Percentiles rank a stretch among this genome's conserved stretches.
These are phyloP conservation scores for Fagopyrum tataricum DNA, from an alignment of 148 eudicot species.

Conservation along the genomic window DNA sequence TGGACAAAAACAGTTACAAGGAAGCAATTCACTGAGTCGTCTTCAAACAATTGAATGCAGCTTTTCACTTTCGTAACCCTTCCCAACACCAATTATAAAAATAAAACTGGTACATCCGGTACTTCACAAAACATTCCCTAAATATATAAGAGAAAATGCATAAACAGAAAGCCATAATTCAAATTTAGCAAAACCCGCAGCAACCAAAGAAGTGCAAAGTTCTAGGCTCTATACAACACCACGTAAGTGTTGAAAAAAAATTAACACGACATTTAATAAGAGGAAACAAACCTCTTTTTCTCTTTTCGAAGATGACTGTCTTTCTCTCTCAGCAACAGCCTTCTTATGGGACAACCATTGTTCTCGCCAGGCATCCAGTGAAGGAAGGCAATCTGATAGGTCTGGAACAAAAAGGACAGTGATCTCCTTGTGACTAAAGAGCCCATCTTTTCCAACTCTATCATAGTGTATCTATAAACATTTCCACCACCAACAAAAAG, in stretches of 20 bases:
- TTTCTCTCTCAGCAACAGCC: constrained; percentile 66
- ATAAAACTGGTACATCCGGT: no score
- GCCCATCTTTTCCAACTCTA: constrained; percentile 82
- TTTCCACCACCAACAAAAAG: not conserved
- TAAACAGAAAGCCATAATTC: no score
- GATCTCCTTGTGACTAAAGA: constrained; percentile 87
- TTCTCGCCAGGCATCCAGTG: constrained; percentile 70
- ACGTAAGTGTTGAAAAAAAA: not conserved
- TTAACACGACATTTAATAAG: not conserved
- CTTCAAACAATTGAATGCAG: not conserved
- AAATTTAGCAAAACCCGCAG: not conserved
- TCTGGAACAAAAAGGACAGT: constrained; percentile 87
- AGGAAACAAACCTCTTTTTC: constrained; percentile 9
- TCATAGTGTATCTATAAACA: constrained; percentile 85
- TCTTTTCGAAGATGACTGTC: constrained; percentile 27
- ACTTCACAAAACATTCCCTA: no score
- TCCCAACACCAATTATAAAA: no score
- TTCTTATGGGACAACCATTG: constrained; percentile 84
- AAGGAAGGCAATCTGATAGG: constrained; percentile 82
- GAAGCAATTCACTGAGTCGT: not conserved
- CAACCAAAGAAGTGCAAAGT: not conserved
- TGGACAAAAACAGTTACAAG: no score
- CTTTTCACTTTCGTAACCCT: not conserved
- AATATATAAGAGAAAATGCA: no score
- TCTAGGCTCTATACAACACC: not conserved